Base-by-base conservation (phyloP, 176 grass and related monocot genomes). In the Lolium perenne region DNA sequence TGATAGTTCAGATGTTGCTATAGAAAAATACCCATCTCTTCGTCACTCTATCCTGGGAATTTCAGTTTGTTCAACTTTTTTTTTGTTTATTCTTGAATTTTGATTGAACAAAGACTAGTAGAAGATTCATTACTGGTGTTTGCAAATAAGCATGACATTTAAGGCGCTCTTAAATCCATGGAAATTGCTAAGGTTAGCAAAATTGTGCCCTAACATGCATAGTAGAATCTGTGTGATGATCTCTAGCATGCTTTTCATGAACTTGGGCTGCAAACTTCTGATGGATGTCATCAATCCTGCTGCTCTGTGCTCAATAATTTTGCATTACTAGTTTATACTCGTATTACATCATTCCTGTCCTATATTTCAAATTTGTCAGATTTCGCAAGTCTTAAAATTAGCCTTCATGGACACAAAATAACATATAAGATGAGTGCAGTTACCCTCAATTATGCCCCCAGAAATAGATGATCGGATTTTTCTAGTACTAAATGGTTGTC, bases 131-230 rank as follows among this genome's bases (percentile, higher is more conserved):
- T 93, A 53, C 82, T 98, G 86, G 87, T 98, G 66, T 98, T 95
- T 95, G 89, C 91, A 87, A 95, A 93, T 88, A 95, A 97, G 62
- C 95, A 95, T 91, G 95, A 95, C 69, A 97, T 95, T 62, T 91
- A 95, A 71, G 95, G 95, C 76, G 91, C 95, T 84, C 89, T 93
- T 40, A 91, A 95, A 76, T 87, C 93, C 63, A 57, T 47, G 80
- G 93, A 97, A 83, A 95, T 92, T 58, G 95, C 89, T 43, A 97
- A 11, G 80, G 95, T 97, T 80, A 83, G 89, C 18, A 63, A 68
- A 83, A 23, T 53, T 84, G 38, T 14, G 50, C 32, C 32, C 32
- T 35, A 35, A 65, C 61, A 26, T 5, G 6, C 10, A 54, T 71
- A 58, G 38, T 63, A 62, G 14, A 78, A 49, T 63, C 5, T 62